Evolutionary conservation across 2,329 filamentous ascomycete genomes (phyloP), one percentile per base, ranked within the genome.

Genomic region (Hymenoscyphus occultus): DNA sequence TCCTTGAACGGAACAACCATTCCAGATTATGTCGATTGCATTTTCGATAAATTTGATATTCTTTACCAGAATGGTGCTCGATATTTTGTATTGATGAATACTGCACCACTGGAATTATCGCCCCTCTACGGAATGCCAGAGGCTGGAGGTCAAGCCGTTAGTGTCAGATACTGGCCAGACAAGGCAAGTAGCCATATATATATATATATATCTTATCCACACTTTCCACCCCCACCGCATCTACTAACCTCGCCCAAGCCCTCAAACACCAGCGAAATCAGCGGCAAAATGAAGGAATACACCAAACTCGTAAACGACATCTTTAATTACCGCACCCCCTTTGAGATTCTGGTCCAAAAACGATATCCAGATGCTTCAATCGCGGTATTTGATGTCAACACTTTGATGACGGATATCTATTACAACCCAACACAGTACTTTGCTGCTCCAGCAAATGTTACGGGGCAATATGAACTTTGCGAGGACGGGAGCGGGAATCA

Each of bases 51-150:
- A 1, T 82, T 92, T 59, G 84, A 89, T 68, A 74, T 74, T 5
- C 78, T 94, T 0, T 91, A 93, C 76, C 76, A 80, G 39, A 81
- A 83, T 51, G 90, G 90, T 4, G 91, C 81, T 0, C 81, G 90
- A 13, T 86, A 86, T 65, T 92, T 93, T 68, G 87, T 93, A 1
- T 78, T 94, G 16, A 81, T 92, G 77, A 92, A 92, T 73, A 77
- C 84, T 14, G 85, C 83, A 0, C 90, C 91, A 0, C 78, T 93
- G 57, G 80, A 93, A 59, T 77, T 88, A n/a, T 78, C 84, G 1
- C 90, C 90, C 0, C 77, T 89, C 64, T 94, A 93, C 74, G 84
- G 84, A 0, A 71, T 79, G 39, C 76, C 77, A 2, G 78, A 79
- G 54, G 70, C 74, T 32, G 81, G 81, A 39, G 82, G 82, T 13